Evolutionary conservation across 1,284 basidiomycete genomes (phyloP), one percentile per base, ranked within the genome.

Genomic region (Leccinum fuscescens): DNA sequence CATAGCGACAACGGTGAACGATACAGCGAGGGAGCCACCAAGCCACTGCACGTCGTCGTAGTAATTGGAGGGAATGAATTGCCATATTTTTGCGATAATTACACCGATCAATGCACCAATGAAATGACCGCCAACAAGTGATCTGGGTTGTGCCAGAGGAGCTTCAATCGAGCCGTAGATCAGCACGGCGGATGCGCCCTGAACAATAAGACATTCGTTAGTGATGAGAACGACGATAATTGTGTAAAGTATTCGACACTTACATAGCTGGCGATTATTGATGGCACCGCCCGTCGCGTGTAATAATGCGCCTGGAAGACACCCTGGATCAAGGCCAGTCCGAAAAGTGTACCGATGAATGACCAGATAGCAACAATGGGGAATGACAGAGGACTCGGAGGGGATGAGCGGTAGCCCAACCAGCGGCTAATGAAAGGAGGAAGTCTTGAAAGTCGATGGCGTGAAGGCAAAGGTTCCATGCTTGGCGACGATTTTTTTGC

Each of bases 101-200:
- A 85, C 76, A 5, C 85, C 85, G 7, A 60, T 3, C 37, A 72
- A 49, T 3, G 69, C 62, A 11, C 62, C 63, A 24, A 69, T 56
- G 35, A 69, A 61, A 31, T 69, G 70, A 7, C 67, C 64, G 7
- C 80, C 80, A 31, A 89, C 58, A 15, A 87, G 74, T 14, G 82
- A 76, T n/a, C 85, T 77, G 9, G 87, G 86, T 69, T 88, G 86
- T 0, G 85, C 80, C 37, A 88, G 72, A 3, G 86, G 86, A 2
- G 78, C 76, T 37, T 88, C 85, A 39, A 86, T 79, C 1, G 80
- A 79, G 11, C 82, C 84, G 62, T 83, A 88, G 22, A 82, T 75
- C 27, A 89, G 74, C 3, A 86, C 82, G 9, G 84, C 85, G 3
- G 81, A 81, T 9, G 86, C 86, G 20, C 85, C 86, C 82, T 85